A percentile compares a stretch with the other conserved stretches of the same genome.
Evolutionary conservation across 1,139 yeast genomes (phyloP).

Genomic region (Blastobotrys capitulatus): DNA sequence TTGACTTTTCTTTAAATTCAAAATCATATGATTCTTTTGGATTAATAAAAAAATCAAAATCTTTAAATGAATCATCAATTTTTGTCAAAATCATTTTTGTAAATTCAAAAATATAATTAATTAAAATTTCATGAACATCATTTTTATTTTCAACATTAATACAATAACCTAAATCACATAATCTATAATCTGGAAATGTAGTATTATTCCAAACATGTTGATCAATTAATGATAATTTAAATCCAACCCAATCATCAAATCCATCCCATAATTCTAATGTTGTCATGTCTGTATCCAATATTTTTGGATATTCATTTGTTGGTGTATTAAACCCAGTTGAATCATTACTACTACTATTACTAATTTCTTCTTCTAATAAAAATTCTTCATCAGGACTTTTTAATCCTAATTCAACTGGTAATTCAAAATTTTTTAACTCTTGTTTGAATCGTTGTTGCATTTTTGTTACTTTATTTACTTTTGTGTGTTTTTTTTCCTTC

Average conservation of each 20-base stretch:
- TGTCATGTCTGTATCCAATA: conserved; percentile 8
- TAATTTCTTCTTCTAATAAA: not conserved
- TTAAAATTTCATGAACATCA: conserved; percentile 9
- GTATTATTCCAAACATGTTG: conserved; percentile 3
- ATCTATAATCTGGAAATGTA: not conserved
- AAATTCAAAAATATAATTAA: conserved; percentile 6
- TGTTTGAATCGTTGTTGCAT: not conserved
- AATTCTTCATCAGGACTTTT: not conserved
- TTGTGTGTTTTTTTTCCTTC: not conserved
- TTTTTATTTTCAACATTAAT: conserved; percentile 6
- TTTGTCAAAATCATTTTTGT: not conserved
- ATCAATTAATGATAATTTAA: conserved; percentile 9
- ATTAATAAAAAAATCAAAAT: conserved; percentile 1
- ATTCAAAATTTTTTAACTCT: conserved; percentile 6
- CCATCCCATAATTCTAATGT: conserved; percentile 6
- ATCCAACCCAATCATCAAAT: conserved; percentile 13
- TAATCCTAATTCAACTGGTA: conserved; percentile 12
- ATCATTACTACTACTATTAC: not conserved
- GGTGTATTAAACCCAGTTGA: too few relatives aligned
- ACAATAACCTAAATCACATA: conserved; percentile 1
- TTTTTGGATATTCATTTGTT: not conserved
- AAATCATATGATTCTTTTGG: conserved; percentile 6
- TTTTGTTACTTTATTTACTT: not conserved
- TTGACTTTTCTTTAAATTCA: conserved; percentile 3
- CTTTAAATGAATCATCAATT: not conserved